Evolutionary conservation across 2,329 filamentous ascomycete genomes (phyloP), one percentile per base, ranked within the genome.

Genomic region (Ploettnerulaceae sp.): DNA sequence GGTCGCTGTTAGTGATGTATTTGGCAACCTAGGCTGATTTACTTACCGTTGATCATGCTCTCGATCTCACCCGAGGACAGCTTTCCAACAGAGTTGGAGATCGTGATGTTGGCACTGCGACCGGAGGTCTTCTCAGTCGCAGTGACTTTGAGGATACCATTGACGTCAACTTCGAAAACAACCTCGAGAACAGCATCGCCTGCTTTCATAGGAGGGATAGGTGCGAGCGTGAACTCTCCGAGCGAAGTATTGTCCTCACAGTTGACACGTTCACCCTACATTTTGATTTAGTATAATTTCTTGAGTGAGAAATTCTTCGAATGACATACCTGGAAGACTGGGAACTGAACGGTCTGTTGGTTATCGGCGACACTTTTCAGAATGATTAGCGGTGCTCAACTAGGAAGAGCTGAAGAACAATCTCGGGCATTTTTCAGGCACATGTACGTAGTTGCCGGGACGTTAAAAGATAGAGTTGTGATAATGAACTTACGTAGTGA

Each of bases 61-160:
- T 98, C 93, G 58, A 98, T 98, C 76, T 98, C 93, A 54, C 74
- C 73, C 44, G 84, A 86, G 55, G 89, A 95, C 60, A 98, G 88
- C 80, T 98, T 98, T 71, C 93, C 93, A 64, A 98, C 91, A 51
- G 93, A 95, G 83, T 98, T 98, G 73, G 88, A 89, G 74, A 98
- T 98, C 69, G 93, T 98, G 71, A 98, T 98, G 83, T 98, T 98
- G 73, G 93, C 93, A 66, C 80, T 93, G 70, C 93, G 90, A 65
- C 93, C 93, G 25, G 93, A 95, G 61, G 89, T 91, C 84, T 98
- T 98, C 82, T 98, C 93, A 37, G 91, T 96, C 60, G 93, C 93
- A 55, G 91, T 97, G 65, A 97, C 93, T 84, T 98, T 98, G 59
- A 98, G 84, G 70, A 96, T 95, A 84, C 93, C 93, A 79, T 98